phyloP scores from a whole-genome alignment of 1,284 basidiomycete species.

The Ceratobasidium sp. region DNA sequence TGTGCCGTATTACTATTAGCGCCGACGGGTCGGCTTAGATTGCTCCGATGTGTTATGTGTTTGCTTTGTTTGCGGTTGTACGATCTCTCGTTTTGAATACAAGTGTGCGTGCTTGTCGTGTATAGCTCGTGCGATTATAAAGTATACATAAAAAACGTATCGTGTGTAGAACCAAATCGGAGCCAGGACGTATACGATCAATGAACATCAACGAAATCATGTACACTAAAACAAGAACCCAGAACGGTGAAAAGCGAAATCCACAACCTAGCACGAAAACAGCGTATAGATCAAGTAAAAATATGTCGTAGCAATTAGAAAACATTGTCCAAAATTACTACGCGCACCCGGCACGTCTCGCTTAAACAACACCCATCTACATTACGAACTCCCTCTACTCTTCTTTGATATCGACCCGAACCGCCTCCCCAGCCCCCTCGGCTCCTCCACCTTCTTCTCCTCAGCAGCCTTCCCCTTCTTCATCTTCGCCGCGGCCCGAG shows the following conservation, averaged over 20 bases:
- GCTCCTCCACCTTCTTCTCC: constrained; percentile 8
- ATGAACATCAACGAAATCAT: constrained; percentile 15
- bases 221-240: constrained; percentile 18
- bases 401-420: constrained; percentile 37
- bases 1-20: not conserved
- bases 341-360: constrained; percentile 8
- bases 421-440: constrained; percentile 13
- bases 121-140: constrained; percentile 32
- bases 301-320: constrained; percentile 13
- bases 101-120: constrained; percentile 20
- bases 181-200: not conserved
- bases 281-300: constrained; percentile 14
- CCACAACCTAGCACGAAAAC: not conserved
- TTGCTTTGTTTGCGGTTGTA: constrained; percentile 6
- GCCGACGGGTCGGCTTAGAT: too few species aligned
- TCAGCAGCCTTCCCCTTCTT: too few species aligned
- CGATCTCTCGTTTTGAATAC: constrained; percentile 14
- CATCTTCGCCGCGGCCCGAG: not conserved
- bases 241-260: not conserved
- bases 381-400: not conserved
- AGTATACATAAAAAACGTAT: constrained; percentile 16
- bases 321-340: not conserved
- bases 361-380: not conserved
- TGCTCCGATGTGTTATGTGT: constrained; percentile 13
- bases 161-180: constrained; percentile 1